phyloP scores from a whole-genome alignment of 2,329 filamentous ascomycete species.

The Aureobasidium musti region DNA sequence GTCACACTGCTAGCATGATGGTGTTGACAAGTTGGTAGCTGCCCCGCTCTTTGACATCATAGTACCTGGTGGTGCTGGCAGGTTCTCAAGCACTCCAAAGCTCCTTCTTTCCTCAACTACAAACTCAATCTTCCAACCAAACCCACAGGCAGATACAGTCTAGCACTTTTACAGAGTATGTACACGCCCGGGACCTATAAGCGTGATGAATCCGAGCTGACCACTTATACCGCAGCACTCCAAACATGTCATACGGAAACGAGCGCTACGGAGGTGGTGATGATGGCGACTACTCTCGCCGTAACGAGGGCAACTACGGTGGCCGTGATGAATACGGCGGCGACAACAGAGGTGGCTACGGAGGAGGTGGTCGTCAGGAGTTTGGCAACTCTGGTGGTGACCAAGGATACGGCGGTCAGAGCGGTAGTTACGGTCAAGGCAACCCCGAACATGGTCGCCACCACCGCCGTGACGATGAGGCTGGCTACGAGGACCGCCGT shows the following conservation, averaged over 20 bases:
- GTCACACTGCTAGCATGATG: neutral
- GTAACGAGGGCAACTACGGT: slow-evolving; percentile 35
- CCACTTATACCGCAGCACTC: neutral
- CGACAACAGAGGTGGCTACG: slow-evolving; percentile 31
- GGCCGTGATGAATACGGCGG: slow-evolving; percentile 30
- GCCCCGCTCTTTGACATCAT: slow-evolving; percentile 26
- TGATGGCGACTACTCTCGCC: slow-evolving; percentile 35
- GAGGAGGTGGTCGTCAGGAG: slow-evolving; percentile 32
- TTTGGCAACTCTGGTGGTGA: slow-evolving; percentile 27
- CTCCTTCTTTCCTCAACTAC: neutral
- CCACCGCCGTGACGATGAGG: slow-evolving; percentile 28
- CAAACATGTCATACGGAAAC: slow-evolving; percentile 42
- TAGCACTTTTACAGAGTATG: neutral
- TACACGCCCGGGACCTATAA: neutral
- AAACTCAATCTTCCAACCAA: neutral
- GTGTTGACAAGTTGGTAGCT: neutral
- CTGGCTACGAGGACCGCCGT: slow-evolving; percentile 30
- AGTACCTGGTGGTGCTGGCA: neutral
- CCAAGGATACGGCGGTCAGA: slow-evolving; percentile 31
- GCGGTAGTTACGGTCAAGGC: slow-evolving; percentile 33
- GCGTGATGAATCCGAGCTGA: neutral
- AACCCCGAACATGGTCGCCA: slow-evolving; percentile 32
- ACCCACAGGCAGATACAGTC: neutral
- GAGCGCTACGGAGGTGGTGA: slow-evolving; percentile 35
- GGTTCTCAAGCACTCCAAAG: neutral